Evolutionary conservation across 208 protist genomes (phyloP).

Genomic region (Acanthamoeba healyi): DNA sequence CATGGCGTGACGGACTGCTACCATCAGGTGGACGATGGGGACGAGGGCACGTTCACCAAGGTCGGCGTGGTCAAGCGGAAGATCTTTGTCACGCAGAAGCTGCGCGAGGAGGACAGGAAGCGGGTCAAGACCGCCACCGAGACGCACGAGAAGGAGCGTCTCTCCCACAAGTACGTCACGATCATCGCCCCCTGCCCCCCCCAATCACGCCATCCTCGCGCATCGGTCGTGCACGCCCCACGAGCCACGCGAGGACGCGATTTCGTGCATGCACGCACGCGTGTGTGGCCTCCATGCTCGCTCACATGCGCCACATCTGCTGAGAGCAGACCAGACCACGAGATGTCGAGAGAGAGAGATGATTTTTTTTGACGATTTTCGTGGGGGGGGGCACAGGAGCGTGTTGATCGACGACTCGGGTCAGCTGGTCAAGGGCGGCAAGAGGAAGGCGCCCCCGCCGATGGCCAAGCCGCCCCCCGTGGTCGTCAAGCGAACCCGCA

Average conservation of each 20-base stretch:
- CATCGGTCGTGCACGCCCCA: too few species aligned
- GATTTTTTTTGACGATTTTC: background rate
- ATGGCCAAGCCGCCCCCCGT: background rate
- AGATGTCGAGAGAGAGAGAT: background rate
- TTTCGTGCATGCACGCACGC: background rate
- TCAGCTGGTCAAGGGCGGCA: conserved; percentile 12
- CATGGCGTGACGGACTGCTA: conserved; percentile 46
- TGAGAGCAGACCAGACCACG: too few species aligned
- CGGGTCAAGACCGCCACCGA: conserved; percentile 45
- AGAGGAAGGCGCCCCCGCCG: background rate
- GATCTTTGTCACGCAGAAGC: conserved; percentile 64
- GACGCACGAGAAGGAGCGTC: conserved; percentile 21
- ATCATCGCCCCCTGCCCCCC: too few species aligned
- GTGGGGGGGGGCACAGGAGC: background rate
- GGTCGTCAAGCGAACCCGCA: conserved; percentile 34
- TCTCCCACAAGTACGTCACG: conserved; percentile 55
- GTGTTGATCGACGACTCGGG: background rate
- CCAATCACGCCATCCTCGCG: too few species aligned
- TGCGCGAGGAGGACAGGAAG: conserved; percentile 49
- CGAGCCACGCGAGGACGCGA: too few species aligned
- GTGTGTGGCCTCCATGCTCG: background rate
- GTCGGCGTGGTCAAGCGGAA: conserved; percentile 58
- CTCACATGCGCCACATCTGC: too few species aligned
- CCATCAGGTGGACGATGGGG: conserved; percentile 23
- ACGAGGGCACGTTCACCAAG: conserved; percentile 36